phyloP scores from a whole-genome alignment of 2,329 filamentous ascomycete genomes.

The Bisporella sp. region DNA sequence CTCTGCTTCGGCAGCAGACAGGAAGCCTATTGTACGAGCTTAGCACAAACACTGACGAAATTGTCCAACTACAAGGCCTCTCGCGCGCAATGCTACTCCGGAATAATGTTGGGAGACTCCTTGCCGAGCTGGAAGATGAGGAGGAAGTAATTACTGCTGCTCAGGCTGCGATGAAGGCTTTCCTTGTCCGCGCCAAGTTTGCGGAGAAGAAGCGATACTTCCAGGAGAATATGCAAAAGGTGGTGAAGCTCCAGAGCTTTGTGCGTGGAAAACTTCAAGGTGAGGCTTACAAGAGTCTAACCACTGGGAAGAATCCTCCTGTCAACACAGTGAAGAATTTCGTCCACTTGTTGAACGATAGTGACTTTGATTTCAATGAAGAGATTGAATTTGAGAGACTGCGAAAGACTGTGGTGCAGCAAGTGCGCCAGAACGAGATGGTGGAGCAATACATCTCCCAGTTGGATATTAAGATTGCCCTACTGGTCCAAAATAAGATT shows the following conservation, averaged over 20 bases:
- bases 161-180: conserved; percentile 68
- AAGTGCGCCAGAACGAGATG: conserved; percentile 94
- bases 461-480: conserved; percentile 96
- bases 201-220: conserved; percentile 83
- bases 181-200: conserved; percentile 67
- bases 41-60: conserved; percentile 57
- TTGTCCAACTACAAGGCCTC: conserved; percentile 66
- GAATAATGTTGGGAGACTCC: conserved; percentile 62
- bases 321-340: conserved; percentile 98
- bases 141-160: conserved; percentile 71
- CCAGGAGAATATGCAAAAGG: conserved; percentile 96
- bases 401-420: conserved; percentile 92
- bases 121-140: conserved; percentile 74
- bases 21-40: conserved; percentile 62
- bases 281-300: conserved; percentile 95
- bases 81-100: conserved; percentile 74
- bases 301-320: conserved; percentile 91
- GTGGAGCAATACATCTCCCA: conserved; percentile 98
- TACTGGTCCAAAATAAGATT: conserved; percentile 99
- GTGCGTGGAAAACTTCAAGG: conserved; percentile 92
- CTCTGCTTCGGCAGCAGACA: conserved; percentile 53
- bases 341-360: conserved; percentile 94
- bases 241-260: conserved; percentile 97
- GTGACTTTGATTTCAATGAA: conserved; percentile 97
- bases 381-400: conserved; percentile 95